Evolutionary conservation across 305 asterid species (phyloP).

Genomic region (Fraxinus paxiana): DNA sequence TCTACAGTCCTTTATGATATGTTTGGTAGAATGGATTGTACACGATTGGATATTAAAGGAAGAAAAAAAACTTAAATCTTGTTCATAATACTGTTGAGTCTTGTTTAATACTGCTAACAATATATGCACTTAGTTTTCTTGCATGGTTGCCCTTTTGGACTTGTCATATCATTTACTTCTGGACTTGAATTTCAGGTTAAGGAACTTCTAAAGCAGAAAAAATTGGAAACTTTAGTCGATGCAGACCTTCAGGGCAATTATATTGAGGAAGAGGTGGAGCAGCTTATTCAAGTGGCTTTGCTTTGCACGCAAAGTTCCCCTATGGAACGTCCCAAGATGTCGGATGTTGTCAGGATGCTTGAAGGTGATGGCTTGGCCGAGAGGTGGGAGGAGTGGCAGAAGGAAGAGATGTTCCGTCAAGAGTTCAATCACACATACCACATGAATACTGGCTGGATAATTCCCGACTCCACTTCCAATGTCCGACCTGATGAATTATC

Average conservation of each 20-base stretch:
- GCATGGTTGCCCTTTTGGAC: background rate
- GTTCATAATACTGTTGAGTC: background rate
- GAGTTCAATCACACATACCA: conserved; percentile 50
- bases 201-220: conserved; percentile 70
- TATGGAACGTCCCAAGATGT: conserved; percentile 75
- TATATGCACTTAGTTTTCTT: background rate
- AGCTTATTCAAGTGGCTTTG: conserved; percentile 75
- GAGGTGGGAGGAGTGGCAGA: conserved; percentile 88
- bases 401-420: conserved; percentile 74
- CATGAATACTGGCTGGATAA: conserved; percentile 50
- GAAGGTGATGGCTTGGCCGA: conserved; percentile 87
- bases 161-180: background rate
- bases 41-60: background rate
- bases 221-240: conserved; percentile 64
- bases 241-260: conserved; percentile 72
- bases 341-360: conserved; percentile 80
- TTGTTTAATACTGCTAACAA: background rate
- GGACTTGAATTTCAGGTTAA: conserved; percentile 50
- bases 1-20: background rate
- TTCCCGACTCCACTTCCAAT: conserved; percentile 45
- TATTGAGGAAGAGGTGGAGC: conserved; percentile 67
- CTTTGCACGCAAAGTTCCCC: conserved; percentile 76
- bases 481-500: conserved; percentile 53
- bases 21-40: background rate
- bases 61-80: background rate